Conservation (phyloP, 108 stramenopile genomes). For the Stephanodiscus triporus region DNA sequence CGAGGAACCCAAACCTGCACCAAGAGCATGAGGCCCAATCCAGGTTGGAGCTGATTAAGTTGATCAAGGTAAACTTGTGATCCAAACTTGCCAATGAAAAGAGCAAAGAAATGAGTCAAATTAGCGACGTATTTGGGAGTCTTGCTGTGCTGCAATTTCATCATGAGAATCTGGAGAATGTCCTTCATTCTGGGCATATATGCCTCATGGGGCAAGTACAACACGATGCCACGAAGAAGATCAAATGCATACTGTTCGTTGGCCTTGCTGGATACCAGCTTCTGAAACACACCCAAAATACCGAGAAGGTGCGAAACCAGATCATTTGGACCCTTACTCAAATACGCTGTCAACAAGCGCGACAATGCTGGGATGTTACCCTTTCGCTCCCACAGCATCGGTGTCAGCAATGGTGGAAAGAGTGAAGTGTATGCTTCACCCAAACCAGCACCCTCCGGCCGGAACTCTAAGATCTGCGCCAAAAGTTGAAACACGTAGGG, state of each 20-base stretch:
- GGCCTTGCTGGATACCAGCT: conserved; percentile 78
- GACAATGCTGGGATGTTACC: conserved; percentile 96
- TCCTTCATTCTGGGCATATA: conserved; percentile 60
- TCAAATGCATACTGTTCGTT: conserved; percentile 81
- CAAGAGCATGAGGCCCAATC: conserved; percentile 62
- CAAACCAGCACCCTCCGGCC: conserved; percentile 68
- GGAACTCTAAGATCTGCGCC: conserved; percentile 92
- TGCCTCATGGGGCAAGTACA: conserved; percentile 59
- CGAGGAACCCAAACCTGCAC: conserved; percentile 76
- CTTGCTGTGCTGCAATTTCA: conserved; percentile 66
- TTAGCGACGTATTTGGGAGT: conserved; percentile 55
- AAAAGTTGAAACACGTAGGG: conserved; percentile 99
- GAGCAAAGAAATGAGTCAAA: conserved; percentile 69
- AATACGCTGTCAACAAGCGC: conserved; percentile 87
- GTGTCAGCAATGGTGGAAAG: conserved; percentile 86
- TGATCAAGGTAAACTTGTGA: conserved; percentile 51
- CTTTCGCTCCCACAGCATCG: conserved; percentile 87
- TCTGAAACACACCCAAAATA: conserved; percentile 87
- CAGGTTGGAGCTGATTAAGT: conserved; percentile 66
- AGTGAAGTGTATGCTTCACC: conserved; percentile 82
- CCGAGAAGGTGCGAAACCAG: conserved; percentile 53
- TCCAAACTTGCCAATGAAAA: conserved; percentile 76
- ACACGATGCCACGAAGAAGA: conserved; percentile 67
- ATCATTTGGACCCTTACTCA: conserved; percentile 73
- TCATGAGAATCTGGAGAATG: conserved; percentile 73